phyloP scores from a whole-genome alignment of 75 land plant genomes.

The Cupressus sempervirens region DNA sequence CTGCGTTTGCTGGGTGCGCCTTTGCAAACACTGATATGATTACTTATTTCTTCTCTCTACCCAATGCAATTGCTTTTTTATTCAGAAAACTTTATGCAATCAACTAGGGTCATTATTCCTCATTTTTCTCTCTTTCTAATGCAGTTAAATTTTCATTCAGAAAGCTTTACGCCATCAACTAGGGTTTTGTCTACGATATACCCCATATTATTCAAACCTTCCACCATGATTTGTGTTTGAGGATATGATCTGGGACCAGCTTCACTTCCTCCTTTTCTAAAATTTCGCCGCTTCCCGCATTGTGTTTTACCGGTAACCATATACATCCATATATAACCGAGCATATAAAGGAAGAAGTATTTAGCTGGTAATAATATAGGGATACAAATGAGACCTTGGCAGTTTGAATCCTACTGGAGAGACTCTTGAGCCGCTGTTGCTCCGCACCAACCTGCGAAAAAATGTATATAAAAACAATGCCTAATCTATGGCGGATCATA shows the following conservation, averaged over 20 bases:
- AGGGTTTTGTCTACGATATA: not conserved
- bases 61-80: not conserved
- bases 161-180: not conserved
- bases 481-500: not conserved
- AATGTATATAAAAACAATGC: not conserved
- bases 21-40: not conserved
- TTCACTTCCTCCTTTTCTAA: not conserved
- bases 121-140: not conserved
- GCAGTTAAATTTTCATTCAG: not conserved
- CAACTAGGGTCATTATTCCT: not conserved
- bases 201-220: not conserved
- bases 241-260: not conserved
- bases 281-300: not conserved
- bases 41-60: not conserved
- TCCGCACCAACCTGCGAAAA: slow-evolving; percentile 15
- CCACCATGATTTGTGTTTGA: not conserved
- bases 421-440: slow-evolving; percentile 10
- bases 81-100: not conserved
- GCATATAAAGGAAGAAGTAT: not conserved
- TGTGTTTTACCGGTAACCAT: not conserved
- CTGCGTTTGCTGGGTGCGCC: not conserved
- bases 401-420: slow-evolving; percentile 18
- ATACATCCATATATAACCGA: not conserved
- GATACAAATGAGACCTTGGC: slow-evolving; percentile 6
- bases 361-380: not conserved